A percentile compares a stretch with the other conserved stretches of the same genome.
phyloP scores from a whole-genome alignment of 2,329 filamentous ascomycete species.

The Penicillium carneum region DNA sequence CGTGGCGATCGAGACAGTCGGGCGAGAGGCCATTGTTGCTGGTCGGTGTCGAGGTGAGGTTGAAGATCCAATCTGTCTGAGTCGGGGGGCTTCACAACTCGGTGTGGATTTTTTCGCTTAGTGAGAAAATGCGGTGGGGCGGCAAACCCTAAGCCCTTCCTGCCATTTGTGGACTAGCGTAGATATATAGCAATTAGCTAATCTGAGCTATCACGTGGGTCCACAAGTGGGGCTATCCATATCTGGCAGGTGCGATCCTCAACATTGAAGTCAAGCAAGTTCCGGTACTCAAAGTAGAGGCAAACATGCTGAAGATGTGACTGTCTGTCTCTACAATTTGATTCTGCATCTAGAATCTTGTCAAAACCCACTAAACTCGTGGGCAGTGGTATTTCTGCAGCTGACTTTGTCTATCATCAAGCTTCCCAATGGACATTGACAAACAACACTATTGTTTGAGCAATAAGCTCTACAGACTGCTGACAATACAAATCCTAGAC shows the following conservation, averaged over 20 bases:
- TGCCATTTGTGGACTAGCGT: constrained; percentile 20
- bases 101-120: constrained; percentile 56
- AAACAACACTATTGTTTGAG: neutral
- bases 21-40: constrained; percentile 86
- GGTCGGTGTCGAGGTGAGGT: constrained; percentile 51
- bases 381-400: neutral
- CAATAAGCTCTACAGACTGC: neutral
- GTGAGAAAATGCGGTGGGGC: constrained; percentile 37
- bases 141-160: constrained; percentile 50
- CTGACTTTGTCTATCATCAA: neutral
- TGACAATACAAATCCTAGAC: neutral
- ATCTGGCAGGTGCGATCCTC: neutral
- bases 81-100: constrained; percentile 34
- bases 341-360: neutral
- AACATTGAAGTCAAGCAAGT: neutral
- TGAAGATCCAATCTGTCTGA: constrained; percentile 47
- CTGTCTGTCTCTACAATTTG: neutral
- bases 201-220: constrained; percentile 1
- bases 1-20: constrained; percentile 95
- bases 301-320: neutral
- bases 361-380: neutral
- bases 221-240: constrained; percentile 6
- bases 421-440: neutral
- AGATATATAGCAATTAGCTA: constrained; percentile 1
- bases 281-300: neutral